A percentile compares a stretch with the other conserved stretches of the same genome.
phyloP scores from a whole-genome alignment of 306 rosid species.

The Hippophae rhamnoides region DNA sequence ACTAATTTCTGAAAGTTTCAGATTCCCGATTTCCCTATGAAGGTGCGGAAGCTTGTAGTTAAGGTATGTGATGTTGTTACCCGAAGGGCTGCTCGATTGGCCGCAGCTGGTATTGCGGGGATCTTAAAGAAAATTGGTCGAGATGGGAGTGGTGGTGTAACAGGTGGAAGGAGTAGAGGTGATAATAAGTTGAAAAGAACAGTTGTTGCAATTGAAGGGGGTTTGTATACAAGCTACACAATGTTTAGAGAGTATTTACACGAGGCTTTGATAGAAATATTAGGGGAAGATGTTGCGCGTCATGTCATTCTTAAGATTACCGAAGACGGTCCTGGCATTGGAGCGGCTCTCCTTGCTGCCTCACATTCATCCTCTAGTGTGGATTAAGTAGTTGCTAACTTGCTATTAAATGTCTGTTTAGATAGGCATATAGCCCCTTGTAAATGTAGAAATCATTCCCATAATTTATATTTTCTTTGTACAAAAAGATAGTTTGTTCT shows the following conservation, averaged over 20 bases:
- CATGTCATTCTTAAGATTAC: conserved; percentile 65
- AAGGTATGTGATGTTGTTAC: conserved; percentile 74
- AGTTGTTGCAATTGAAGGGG: conserved; percentile 74
- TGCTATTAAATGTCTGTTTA: conserved; percentile 32
- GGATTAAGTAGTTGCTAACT: conserved; percentile 51
- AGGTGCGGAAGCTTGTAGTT: conserved; percentile 61
- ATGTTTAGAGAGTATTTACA: conserved; percentile 69
- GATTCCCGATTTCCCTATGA: conserved; percentile 59
- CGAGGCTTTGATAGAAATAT: conserved; percentile 64
- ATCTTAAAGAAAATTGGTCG: conserved; percentile 87
- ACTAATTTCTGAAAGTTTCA: conserved; percentile 17
- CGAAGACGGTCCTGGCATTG: conserved; percentile 80
- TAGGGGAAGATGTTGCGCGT: conserved; percentile 68
- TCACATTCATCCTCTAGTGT: conserved; percentile 53
- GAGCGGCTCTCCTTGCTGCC: conserved; percentile 86
- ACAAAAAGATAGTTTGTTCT: too few species aligned
- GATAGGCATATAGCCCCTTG: conserved; percentile 62
- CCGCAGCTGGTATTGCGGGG: conserved; percentile 86
- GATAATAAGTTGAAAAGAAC: conserved; percentile 54
- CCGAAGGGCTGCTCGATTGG: conserved; percentile 76
- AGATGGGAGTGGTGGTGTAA: conserved; percentile 75
- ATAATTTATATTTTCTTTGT: too few species aligned
- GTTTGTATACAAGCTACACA: conserved; percentile 60
- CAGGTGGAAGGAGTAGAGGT: conserved; percentile 62
- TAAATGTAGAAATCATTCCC: conserved; percentile 49